A percentile compares a stretch with the other conserved stretches of the same genome.
These are phyloP conservation scores for Casaregolazyma lundiana DNA, from an alignment of 1,139 yeast species.

Conservation along the genomic window DNA sequence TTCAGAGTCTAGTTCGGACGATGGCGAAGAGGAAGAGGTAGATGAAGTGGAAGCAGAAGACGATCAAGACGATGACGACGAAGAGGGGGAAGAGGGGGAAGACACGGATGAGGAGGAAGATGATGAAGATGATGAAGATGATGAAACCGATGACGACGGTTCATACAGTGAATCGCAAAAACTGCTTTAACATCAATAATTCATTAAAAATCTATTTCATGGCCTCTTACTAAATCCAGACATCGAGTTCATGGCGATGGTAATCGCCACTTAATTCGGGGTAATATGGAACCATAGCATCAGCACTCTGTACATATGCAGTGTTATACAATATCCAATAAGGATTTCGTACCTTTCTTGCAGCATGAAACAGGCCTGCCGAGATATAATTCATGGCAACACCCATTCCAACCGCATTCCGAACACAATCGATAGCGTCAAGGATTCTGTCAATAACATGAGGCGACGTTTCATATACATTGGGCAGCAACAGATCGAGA, in stretches of 20 bases:
- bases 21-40: slow-evolving; percentile 22
- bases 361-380: slow-evolving; percentile 92
- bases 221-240: slow-evolving; percentile 31
- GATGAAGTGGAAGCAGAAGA: slow-evolving; percentile 24
- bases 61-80: slow-evolving; percentile 25
- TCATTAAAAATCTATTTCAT: slow-evolving; percentile 9
- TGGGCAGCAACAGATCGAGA: slow-evolving; percentile 73
- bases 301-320: slow-evolving; percentile 70
- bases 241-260: slow-evolving; percentile 39
- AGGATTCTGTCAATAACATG: slow-evolving; percentile 82
- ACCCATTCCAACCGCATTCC: slow-evolving; percentile 75
- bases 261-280: slow-evolving; percentile 47
- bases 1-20: slow-evolving; percentile 15
- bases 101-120: slow-evolving; percentile 11
- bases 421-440: slow-evolving; percentile 74
- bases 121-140: slow-evolving; percentile 10
- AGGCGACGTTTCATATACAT: slow-evolving; percentile 88
- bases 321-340: slow-evolving; percentile 83
- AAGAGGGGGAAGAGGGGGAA: slow-evolving; percentile 27
- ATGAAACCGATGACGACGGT: not conserved
- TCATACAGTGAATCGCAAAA: slow-evolving; percentile 22
- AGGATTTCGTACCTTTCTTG: slow-evolving; percentile 74
- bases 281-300: slow-evolving; percentile 76
- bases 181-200: not conserved
- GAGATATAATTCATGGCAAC: slow-evolving; percentile 68